Percentiles rank a stretch among this genome's conserved stretches.
phyloP scores from a whole-genome alignment of 2,329 filamentous ascomycete genomes.

The Thermoascus crustaceus region DNA sequence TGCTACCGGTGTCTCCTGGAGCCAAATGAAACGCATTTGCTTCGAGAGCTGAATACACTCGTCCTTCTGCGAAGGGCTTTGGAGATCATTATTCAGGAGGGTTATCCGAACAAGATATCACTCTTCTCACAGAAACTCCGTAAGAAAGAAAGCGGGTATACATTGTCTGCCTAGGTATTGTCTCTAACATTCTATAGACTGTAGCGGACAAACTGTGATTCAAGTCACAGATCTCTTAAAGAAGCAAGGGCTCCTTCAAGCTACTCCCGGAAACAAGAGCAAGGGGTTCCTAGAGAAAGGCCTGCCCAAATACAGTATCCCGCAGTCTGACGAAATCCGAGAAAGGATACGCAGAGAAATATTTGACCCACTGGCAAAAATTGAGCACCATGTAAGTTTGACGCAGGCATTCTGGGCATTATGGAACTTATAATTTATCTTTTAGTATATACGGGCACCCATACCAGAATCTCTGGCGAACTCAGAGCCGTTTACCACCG shows the following conservation, averaged over 20 bases:
- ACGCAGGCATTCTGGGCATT: background rate
- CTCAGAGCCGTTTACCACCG: conserved; percentile 1
- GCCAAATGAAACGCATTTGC: conserved; percentile 17
- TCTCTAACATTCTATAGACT: conserved; percentile 18
- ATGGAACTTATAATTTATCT: background rate
- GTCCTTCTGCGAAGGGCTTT: conserved; percentile 21
- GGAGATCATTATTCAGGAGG: conserved; percentile 21
- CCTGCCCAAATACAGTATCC: conserved; percentile 20
- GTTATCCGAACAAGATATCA: conserved; percentile 18
- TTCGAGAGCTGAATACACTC: conserved; percentile 20
- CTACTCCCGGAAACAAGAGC: conserved; percentile 22
- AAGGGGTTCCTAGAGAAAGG: conserved; percentile 23
- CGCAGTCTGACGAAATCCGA: conserved; percentile 12
- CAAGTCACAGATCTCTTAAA: conserved; percentile 22
- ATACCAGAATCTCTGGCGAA: too few species aligned
- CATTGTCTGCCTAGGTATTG: background rate
- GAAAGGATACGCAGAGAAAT: conserved; percentile 20
- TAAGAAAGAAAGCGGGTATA: conserved; percentile 14
- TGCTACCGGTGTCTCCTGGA: conserved; percentile 41
- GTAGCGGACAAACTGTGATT: conserved; percentile 20
- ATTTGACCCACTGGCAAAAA: conserved; percentile 24
- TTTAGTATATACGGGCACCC: conserved; percentile 10
- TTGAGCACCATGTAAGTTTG: conserved; percentile 22
- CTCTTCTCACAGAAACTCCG: conserved; percentile 23
- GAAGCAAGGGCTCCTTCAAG: conserved; percentile 18